Base-by-base conservation (phyloP, 1,284 basidiomycete genomes). In the Tylopilus sp. region DNA sequence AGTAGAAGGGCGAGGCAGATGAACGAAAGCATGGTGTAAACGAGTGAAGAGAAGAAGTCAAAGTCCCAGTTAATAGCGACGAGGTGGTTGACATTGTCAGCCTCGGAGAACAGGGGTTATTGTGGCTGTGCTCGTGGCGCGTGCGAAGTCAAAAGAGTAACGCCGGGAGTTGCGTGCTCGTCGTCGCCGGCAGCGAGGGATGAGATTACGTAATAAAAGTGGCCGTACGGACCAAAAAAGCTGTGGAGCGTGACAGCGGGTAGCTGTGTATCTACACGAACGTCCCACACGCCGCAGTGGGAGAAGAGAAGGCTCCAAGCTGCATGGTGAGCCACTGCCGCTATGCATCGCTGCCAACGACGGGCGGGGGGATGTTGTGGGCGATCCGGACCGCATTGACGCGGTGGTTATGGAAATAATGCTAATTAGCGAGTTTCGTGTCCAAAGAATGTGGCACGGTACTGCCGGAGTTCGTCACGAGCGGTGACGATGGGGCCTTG, bases 401-500 rank as follows among this genome's bases (percentile, higher is more conserved):
- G n/a, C n/a, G 21, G 6, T 24, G 21, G 21, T 24, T 24, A 24
- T 18, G 48, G 36, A n/a, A 46, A 67, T 55, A 55, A 54, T 40
- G 46, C 7, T 26, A 67, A 62, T 44, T n/a, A 4, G 2, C 20
- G 40, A 58, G 54, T 62, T 61, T 67, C 47, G 65, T 67, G 53
- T 33, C 58, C 53, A 68, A 64, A 66, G 17, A 49, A 44, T 60
- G 54, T 65, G 66, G 66, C 64, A 65, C 65, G 59, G 62, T 51
- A 57, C 44, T 68, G 61, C 66, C 68, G 65, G 68, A 69, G 68
- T 70, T 67, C 68, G 68, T 68, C 65, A 73, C 71, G 69, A 66
- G 71, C 77, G 76, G 78, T 80, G 78, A 80, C 79, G 77, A 80
- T 79, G 75, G 75, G 70, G 75, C 77, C 77, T 78, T 78, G 71